Evolutionary conservation across 106 monocot genomes (phyloP).

Genomic region (Allium cepa): DNA sequence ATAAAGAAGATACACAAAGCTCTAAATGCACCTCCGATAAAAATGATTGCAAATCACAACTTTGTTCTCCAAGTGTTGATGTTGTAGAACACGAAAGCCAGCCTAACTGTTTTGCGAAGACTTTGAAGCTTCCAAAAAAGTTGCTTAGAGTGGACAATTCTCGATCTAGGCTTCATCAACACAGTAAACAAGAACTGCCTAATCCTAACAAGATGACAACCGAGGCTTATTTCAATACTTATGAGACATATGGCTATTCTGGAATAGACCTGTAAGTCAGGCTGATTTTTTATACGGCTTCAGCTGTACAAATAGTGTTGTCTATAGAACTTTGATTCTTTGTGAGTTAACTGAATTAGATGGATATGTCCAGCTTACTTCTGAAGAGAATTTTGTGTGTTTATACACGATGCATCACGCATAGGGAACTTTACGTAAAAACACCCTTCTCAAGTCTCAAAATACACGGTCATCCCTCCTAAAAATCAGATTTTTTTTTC

Average conservation of each 20-base stretch:
- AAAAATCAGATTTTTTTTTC: no score
- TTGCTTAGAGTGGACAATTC: slow-evolving; percentile 32
- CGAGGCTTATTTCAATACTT: slow-evolving; percentile 46
- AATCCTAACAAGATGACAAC: slow-evolving; percentile 36
- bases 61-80: slow-evolving; percentile 20
- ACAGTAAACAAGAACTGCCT: slow-evolving; percentile 42
- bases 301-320: not conserved
- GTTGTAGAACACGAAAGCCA: slow-evolving; percentile 44
- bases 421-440: no score
- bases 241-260: slow-evolving; percentile 30
- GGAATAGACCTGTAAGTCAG: slow-evolving; percentile 52
- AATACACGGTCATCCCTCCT: no score
- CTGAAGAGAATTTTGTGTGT: not conserved
- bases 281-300: not conserved
- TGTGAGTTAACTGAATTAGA: not conserved
- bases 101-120: slow-evolving; percentile 64
- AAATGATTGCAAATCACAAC: slow-evolving; percentile 20
- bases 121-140: slow-evolving; percentile 44
- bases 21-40: slow-evolving; percentile 13
- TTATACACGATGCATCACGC: not conserved
- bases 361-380: not conserved
- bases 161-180: slow-evolving; percentile 26
- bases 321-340: not conserved
- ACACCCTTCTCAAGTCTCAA: no score
- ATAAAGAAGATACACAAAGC: slow-evolving; percentile 28